A percentile compares a stretch with the other conserved stretches of the same genome.
phyloP scores from a whole-genome alignment of 768 basidiomycete species.

The Hericium rajendrae region DNA sequence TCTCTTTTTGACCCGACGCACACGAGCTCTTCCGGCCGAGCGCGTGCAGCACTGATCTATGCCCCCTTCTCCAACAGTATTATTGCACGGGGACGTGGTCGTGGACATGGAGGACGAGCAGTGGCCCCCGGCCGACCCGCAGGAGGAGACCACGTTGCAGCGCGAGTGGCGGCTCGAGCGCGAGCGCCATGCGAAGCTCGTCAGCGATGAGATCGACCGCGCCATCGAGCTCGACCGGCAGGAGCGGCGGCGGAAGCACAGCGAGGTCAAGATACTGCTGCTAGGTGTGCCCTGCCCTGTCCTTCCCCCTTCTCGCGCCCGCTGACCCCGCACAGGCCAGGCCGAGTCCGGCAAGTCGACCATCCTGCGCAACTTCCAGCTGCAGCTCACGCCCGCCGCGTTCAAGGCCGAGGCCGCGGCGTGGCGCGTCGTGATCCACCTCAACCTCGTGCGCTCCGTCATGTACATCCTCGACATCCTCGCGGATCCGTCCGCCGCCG shows the following conservation, averaged over 20 bases:
- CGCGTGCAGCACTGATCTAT: no score
- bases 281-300: constrained; percentile 34
- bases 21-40: no score
- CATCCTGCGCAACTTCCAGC: constrained; percentile 56
- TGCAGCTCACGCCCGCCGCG: constrained; percentile 48
- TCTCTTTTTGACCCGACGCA: no score
- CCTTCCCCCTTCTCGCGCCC: no score
- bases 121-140: constrained; percentile 25
- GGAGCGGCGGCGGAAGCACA: constrained; percentile 27
- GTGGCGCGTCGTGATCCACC: constrained; percentile 59
- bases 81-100: neutral
- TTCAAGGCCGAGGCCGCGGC: constrained; percentile 46
- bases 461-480: constrained; percentile 35
- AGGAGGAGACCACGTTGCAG: constrained; percentile 33
- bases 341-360: constrained; percentile 65
- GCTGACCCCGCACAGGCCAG: constrained; percentile 33
- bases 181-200: constrained; percentile 41
- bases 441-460: constrained; percentile 53
- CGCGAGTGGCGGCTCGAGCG: constrained; percentile 28
- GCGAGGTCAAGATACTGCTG: constrained; percentile 42
- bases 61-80: neutral
- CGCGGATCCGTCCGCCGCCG: constrained; percentile 2
- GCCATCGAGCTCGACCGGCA: constrained; percentile 37
- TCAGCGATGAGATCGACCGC: constrained; percentile 49
- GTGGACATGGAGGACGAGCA: constrained; percentile 7